A percentile compares a stretch with the other conserved stretches of the same genome.
Conservation (phyloP, 345 rosid genomes). For the Pistacia atlantica region DNA sequence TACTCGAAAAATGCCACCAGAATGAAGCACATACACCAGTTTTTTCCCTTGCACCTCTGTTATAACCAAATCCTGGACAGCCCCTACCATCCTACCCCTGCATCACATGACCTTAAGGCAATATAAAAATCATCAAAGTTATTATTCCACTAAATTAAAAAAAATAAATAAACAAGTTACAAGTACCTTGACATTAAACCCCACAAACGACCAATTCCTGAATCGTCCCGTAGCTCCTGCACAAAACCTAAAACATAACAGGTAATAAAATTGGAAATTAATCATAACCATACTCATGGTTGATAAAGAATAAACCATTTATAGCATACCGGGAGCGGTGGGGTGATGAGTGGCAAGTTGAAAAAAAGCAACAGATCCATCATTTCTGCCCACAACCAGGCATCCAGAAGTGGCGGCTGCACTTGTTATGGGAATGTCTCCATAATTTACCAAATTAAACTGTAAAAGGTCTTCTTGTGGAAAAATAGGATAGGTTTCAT, state of each 20-base stretch:
- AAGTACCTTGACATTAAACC: slow-evolving; percentile 80
- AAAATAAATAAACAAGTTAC: neutral
- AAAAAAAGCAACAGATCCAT: slow-evolving; percentile 70
- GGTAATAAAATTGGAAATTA: too few species aligned
- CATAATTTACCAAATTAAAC: slow-evolving; percentile 47
- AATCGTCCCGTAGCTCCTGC: slow-evolving; percentile 75
- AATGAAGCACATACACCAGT: slow-evolving; percentile 64
- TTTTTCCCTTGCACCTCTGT: slow-evolving; percentile 49
- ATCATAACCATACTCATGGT: slow-evolving; percentile 8
- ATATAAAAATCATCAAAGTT: neutral
- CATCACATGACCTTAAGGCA: slow-evolving; percentile 19
- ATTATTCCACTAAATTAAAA: neutral
- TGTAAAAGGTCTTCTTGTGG: slow-evolving; percentile 48
- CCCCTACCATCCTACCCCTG: slow-evolving; percentile 68
- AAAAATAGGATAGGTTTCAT: slow-evolving; percentile 47
- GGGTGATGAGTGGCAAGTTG: slow-evolving; percentile 49
- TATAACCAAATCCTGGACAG: slow-evolving; percentile 67
- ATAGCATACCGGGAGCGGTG: slow-evolving; percentile 53
- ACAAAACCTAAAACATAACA: slow-evolving; percentile 45
- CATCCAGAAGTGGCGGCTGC: slow-evolving; percentile 59
- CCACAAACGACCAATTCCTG: slow-evolving; percentile 79
- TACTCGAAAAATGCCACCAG: slow-evolving; percentile 64
- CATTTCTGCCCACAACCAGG: slow-evolving; percentile 62
- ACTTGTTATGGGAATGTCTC: slow-evolving; percentile 43
- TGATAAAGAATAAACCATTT: neutral